Evolutionary conservation across 257 asterid species (phyloP), one percentile per base, ranked within the genome.

Genomic region (Cruciata laevipes): DNA sequence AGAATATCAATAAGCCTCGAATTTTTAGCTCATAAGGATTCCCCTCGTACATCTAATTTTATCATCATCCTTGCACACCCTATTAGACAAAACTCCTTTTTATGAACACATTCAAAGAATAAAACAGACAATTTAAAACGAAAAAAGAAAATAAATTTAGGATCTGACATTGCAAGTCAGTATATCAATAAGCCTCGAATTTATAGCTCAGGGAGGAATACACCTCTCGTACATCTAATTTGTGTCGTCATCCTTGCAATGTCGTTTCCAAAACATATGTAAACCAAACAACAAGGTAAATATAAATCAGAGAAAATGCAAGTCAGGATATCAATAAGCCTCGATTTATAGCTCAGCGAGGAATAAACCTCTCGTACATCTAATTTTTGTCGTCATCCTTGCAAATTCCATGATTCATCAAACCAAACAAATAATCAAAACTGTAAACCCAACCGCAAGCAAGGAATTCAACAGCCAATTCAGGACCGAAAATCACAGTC

Each of bases 111-210:
- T 27, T 27, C 30, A 27, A 27, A 27, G 30, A 27, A 71, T 49
- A 0, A 23, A 70, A 65, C 67, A 24, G 40, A 14, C n/a, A 1
- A 51, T 37, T 9, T 37, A 7, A 0, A 37, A 37, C 42, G 0
- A 7, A 37, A 37, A 5, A 9, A 33, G 38, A 33, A 33, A 33
- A 33, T 4, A 33, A 33, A 33, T 4, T 12, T 13, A 3, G 51
- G 5, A 12, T 42, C 3, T 0, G 51, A 42, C 17, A 13, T 12
- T 3, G 40, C 75, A 72, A 65, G 83, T 84, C 84, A 80, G 83
- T 64, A 82, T 82, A 84, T 82, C 87, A 85, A 85, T 82, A 85
- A 82, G 90, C 86, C 51, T 42, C 51, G 51, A 61, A 61, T 25
- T 57, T 13, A 32, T 21, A 17, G 25, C 74, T 69, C 71, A 85